Conservation (phyloP, 257 asterid genomes). For the Ehretia macrophylla region DNA sequence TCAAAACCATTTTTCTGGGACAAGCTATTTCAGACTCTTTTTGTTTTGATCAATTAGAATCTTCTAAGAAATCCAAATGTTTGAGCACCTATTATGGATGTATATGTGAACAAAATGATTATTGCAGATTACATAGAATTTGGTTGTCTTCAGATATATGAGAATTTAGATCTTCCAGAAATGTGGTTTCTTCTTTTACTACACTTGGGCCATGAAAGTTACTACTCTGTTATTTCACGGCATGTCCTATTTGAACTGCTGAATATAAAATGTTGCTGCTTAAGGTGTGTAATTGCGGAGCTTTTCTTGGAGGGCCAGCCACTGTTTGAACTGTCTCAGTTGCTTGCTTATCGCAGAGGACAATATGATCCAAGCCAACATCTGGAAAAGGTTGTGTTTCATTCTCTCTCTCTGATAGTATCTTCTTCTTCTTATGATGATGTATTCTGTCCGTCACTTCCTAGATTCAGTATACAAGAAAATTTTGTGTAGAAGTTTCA, state of each 20-base stretch:
- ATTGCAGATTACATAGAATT: no score
- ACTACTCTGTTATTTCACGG: slow-evolving; percentile 4
- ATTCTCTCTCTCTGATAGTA: neutral
- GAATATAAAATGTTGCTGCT: slow-evolving; percentile 20
- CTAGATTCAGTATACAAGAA: neutral
- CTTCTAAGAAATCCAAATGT: no score
- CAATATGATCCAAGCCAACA: slow-evolving; percentile 96
- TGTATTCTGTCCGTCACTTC: neutral
- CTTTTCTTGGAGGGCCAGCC: slow-evolving; percentile 99
- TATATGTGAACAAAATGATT: no score
- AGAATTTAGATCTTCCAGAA: no score
- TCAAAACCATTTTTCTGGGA: no score
- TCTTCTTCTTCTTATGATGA: neutral
- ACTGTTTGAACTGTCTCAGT: slow-evolving; percentile 89
- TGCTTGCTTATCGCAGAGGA: slow-evolving; percentile 98
- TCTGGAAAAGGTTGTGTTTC: slow-evolving; percentile 73
- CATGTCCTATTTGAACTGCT: slow-evolving; percentile 11
- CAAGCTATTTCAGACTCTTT: no score
- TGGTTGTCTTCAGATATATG: no score
- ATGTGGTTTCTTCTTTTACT: neutral
- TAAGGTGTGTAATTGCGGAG: slow-evolving; percentile 99
- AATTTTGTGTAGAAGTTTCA: neutral
- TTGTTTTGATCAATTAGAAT: no score
- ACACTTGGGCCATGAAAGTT: neutral
- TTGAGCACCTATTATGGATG: no score